Evolutionary conservation across 768 basidiomycete genomes (phyloP).

Genomic region (Auricularia sp.): DNA sequence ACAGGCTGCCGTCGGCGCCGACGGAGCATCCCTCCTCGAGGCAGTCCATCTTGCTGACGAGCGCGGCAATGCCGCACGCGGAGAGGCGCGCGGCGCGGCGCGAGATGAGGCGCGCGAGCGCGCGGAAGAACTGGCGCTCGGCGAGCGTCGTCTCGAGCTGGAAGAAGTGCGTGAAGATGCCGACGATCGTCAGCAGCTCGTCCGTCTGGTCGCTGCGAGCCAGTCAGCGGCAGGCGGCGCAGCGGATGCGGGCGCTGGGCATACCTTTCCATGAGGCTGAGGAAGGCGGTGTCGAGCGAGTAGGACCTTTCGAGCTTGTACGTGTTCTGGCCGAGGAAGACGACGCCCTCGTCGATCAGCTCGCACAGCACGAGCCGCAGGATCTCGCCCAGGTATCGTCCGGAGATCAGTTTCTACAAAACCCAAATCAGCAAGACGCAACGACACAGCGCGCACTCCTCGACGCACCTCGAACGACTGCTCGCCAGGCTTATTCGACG

Average conservation of each 20-base stretch:
- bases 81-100: constrained; percentile 83
- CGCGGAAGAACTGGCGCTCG: constrained; percentile 95
- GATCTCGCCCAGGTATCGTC: constrained; percentile 93
- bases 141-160: constrained; percentile 91
- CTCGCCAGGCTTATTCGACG: constrained; percentile 93
- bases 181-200: constrained; percentile 92
- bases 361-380: constrained; percentile 91
- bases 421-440: constrained; percentile 3
- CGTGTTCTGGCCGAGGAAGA: constrained; percentile 97
- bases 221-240: no score
- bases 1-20: constrained; percentile 90
- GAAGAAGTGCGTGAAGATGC: constrained; percentile 96
- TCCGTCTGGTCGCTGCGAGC: constrained; percentile 78
- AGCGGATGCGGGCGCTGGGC: constrained; percentile 3
- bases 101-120: constrained; percentile 82
- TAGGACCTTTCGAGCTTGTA: constrained; percentile 95
- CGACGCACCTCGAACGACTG: constrained; percentile 76
- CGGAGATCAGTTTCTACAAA: constrained; percentile 86
- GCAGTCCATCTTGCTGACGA: constrained; percentile 90
- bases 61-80: constrained; percentile 92
- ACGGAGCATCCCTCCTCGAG: constrained; percentile 84
- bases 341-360: constrained; percentile 90
- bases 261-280: constrained; percentile 93
- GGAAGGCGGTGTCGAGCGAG: constrained; percentile 90
- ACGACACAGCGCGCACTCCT: not conserved